Conservation (phyloP, 1,284 basidiomycete genomes). For the Cerioporus squamosus region DNA sequence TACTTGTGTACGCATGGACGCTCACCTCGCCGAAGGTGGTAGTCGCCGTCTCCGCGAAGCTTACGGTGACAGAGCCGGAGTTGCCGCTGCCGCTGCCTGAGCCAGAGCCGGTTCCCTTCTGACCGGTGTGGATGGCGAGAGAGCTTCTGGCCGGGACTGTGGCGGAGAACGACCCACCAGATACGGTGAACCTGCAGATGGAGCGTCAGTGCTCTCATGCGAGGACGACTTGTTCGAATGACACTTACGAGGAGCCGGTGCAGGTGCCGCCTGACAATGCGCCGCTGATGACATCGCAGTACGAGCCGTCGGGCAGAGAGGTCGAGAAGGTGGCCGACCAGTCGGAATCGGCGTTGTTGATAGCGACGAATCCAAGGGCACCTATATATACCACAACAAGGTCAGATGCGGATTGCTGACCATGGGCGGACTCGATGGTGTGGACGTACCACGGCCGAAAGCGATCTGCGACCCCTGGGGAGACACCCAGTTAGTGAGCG, state of each 20-base stretch:
- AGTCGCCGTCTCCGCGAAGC: slow-evolving; percentile 56
- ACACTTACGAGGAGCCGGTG: slow-evolving; percentile 52
- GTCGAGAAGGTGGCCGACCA: slow-evolving; percentile 63
- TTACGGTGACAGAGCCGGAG: slow-evolving; percentile 42
- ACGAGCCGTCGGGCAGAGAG: slow-evolving; percentile 56
- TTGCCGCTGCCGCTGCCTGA: slow-evolving; percentile 21
- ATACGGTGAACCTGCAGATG: slow-evolving; percentile 50
- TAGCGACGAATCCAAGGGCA: slow-evolving; percentile 60
- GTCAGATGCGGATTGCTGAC: not conserved
- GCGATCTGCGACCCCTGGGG: slow-evolving; percentile 61
- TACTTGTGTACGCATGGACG: not conserved
- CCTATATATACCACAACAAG: slow-evolving; percentile 36
- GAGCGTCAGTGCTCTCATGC: not conserved
- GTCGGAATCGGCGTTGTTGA: slow-evolving; percentile 60
- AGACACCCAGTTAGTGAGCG: slow-evolving; percentile 59
- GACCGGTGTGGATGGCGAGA: slow-evolving; percentile 61
- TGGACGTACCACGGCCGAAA: slow-evolving; percentile 56
- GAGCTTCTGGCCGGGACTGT: slow-evolving; percentile 58
- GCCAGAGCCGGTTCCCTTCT: slow-evolving; percentile 26
- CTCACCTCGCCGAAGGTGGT: slow-evolving; percentile 60
- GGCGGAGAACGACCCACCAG: slow-evolving; percentile 54
- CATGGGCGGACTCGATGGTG: not conserved
- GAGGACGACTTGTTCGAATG: not conserved
- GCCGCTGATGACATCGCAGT: slow-evolving; percentile 69
- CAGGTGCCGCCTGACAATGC: slow-evolving; percentile 44